Conservation (phyloP, 805 yeast species). For the Pichia phayaonensis region DNA sequence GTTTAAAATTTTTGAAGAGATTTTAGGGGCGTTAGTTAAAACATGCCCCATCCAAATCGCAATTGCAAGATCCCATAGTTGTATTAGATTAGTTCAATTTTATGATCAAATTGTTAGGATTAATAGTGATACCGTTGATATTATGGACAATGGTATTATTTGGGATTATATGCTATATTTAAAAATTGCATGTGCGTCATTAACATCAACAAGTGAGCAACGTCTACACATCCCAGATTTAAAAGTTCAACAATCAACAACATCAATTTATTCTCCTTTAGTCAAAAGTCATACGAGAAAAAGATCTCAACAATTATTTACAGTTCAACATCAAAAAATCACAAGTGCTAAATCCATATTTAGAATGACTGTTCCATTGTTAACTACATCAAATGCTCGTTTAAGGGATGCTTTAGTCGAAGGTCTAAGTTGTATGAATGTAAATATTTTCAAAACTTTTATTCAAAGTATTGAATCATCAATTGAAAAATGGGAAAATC, state of each 20-base stretch:
- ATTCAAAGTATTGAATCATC: conserved; percentile 66
- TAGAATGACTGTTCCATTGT: conserved; percentile 75
- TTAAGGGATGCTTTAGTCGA: conserved; percentile 82
- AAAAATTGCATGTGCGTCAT: conserved; percentile 84
- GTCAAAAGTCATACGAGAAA: conserved; percentile 62
- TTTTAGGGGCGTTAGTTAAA: conserved; percentile 64
- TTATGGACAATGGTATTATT: conserved; percentile 21
- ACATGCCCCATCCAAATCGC: conserved; percentile 92
- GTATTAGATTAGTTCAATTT: conserved; percentile 80
- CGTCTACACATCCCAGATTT: conserved; percentile 45
- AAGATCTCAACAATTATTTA: conserved; percentile 69
- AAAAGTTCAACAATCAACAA: conserved; percentile 10
- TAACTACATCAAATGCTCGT: conserved; percentile 59
- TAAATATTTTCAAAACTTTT: conserved; percentile 78
- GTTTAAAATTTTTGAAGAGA: conserved; percentile 78
- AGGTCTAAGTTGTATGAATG: conserved; percentile 83
- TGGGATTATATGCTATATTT: conserved; percentile 57
- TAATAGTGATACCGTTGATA: conserved; percentile 33
- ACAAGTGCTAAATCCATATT: conserved; percentile 89
- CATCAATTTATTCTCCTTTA: conserved; percentile 33
- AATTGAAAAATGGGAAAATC: conserved; percentile 49
- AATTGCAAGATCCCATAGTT: conserved; percentile 81
- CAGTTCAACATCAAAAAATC: conserved; percentile 82
- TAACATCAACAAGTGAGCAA: conserved; percentile 86
- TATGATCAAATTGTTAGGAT: conserved; percentile 59